phyloP scores from a whole-genome alignment of 148 eudicot genomes.

The Chenopodium suecicum region DNA sequence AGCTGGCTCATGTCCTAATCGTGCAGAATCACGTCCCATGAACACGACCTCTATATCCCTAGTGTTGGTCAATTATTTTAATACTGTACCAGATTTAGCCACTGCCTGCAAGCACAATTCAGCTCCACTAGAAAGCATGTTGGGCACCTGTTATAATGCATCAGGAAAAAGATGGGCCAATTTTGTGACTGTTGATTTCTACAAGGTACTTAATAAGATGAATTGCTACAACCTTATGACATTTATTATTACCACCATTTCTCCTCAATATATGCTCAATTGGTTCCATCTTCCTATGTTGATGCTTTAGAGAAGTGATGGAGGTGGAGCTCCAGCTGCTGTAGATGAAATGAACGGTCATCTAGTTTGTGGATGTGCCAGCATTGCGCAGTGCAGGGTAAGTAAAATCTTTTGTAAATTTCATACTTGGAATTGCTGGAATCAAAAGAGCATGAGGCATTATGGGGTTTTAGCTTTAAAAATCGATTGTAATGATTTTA shows the following conservation, averaged over 20 bases:
- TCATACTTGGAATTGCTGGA: not conserved
- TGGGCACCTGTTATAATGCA: constrained; percentile 60
- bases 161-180: constrained; percentile 92
- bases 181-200: constrained; percentile 83
- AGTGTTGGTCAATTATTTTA: constrained; percentile 73
- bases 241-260: not conserved
- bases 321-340: constrained; percentile 92
- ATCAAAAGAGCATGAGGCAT: not conserved
- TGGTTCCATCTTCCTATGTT: not conserved
- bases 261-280: not conserved
- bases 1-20: constrained; percentile 69
- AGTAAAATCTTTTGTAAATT: constrained; percentile 17
- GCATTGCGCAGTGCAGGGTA: constrained; percentile 73
- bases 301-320: constrained; percentile 78
- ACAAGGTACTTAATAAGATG: constrained; percentile 53
- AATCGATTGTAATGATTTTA: not conserved
- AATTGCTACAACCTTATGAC: not conserved
- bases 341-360: constrained; percentile 82
- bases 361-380: constrained; percentile 69
- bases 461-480: not conserved
- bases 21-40: constrained; percentile 74
- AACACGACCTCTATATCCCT: constrained; percentile 57
- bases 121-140: constrained; percentile 55
- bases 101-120: constrained; percentile 81
- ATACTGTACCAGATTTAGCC: constrained; percentile 44